Percentiles rank a stretch among this genome's conserved stretches.
phyloP scores from a whole-genome alignment of 768 basidiomycete genomes.

The Lentinula guzmanii region DNA sequence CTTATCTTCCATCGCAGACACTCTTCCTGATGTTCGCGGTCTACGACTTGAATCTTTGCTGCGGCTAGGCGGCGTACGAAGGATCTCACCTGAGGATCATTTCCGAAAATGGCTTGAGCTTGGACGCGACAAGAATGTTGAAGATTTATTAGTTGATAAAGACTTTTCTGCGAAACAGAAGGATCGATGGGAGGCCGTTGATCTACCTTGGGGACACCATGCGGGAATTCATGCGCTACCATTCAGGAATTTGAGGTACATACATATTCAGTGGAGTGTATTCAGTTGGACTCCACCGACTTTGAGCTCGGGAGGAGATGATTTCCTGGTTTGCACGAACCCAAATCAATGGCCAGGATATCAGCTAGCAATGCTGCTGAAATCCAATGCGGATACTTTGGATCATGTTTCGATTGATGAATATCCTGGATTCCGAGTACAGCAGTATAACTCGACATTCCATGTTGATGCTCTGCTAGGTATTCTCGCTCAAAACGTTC shows the following conservation, averaged over 20 bases:
- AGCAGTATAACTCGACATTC: background rate
- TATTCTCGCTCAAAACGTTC: background rate
- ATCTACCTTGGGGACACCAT: slow-evolving; percentile 1
- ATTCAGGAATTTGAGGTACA: background rate
- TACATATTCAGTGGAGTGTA: background rate
- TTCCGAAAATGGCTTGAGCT: background rate
- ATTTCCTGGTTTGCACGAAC: background rate
- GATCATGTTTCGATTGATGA: background rate
- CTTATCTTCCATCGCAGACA: background rate
- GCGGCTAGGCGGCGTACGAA: background rate
- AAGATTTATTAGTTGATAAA: background rate
- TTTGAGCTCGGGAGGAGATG: background rate
- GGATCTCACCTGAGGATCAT: background rate
- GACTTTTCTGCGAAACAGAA: background rate
- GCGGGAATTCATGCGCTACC: background rate
- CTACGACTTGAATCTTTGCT: background rate
- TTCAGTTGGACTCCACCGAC: background rate
- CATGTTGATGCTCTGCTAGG: background rate
- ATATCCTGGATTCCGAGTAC: background rate
- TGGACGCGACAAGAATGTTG: background rate
- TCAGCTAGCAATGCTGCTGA: background rate
- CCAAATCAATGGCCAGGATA: background rate
- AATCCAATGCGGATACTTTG: background rate
- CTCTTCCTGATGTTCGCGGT: background rate
- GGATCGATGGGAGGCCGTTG: background rate